phyloP scores from a whole-genome alignment of 2,329 filamentous ascomycete genomes.

The Xylariaceae sp. region DNA sequence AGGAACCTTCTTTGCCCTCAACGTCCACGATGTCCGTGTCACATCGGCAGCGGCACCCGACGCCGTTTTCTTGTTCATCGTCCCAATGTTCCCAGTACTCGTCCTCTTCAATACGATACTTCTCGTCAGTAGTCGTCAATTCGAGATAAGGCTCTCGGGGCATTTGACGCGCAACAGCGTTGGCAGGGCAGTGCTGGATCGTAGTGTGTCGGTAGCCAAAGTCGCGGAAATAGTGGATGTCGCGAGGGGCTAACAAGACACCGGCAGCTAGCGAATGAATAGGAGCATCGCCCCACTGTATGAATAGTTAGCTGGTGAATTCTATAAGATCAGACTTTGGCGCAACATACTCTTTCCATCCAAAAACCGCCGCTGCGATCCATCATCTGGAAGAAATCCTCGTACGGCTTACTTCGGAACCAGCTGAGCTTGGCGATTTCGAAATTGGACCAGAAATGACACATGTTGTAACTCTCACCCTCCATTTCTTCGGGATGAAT shows the following conservation, averaged over 20 bases:
- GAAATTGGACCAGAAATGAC: conserved; percentile 99
- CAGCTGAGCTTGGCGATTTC: conserved; percentile 93
- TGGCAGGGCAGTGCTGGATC: conserved; percentile 96
- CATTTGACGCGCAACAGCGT: conserved; percentile 84
- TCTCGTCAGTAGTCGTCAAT: conserved; percentile 73
- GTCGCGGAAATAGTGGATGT: conserved; percentile 98
- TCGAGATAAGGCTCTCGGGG: conserved; percentile 77
- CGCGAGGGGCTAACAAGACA: conserved; percentile 70
- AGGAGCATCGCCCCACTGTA: conserved; percentile 93
- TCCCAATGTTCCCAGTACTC: conserved; percentile 93
- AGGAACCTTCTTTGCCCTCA: conserved; percentile 95
- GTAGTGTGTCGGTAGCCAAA: conserved; percentile 98
- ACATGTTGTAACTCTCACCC: conserved; percentile 99
- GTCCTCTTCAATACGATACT: conserved; percentile 84
- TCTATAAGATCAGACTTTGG: neutral
- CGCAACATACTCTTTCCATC: conserved; percentile 79
- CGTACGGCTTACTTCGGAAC: conserved; percentile 96
- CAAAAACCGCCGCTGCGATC: conserved; percentile 96
- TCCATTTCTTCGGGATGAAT: conserved; percentile 94
- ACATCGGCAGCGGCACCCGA: conserved; percentile 93
- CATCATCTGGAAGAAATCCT: conserved; percentile 99
- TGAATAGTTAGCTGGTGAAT: conserved; percentile 34
- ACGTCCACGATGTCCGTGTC: conserved; percentile 97
- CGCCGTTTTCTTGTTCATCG: conserved; percentile 85
- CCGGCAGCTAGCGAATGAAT: conserved; percentile 97